Evolutionary conservation across 495 filamentous ascomycete genomes (phyloP).

Genomic region (Xylaria castorea): DNA sequence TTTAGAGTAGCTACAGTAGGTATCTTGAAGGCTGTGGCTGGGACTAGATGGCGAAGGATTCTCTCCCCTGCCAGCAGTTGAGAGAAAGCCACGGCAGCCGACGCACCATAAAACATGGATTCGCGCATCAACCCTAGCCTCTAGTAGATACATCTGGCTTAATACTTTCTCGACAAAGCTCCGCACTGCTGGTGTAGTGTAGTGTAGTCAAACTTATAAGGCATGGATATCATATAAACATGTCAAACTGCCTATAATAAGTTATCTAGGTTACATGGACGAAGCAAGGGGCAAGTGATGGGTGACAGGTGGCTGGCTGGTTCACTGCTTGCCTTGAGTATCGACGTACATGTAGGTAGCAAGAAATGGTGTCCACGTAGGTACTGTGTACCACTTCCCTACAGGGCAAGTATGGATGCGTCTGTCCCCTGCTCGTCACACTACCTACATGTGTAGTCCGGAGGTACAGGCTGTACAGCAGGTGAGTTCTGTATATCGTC

Average conservation of each 20-base stretch:
- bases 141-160: background rate
- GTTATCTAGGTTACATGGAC: background rate
- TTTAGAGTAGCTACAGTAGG: background rate
- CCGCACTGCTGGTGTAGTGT: background rate
- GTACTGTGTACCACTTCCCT: background rate
- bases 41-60: constrained; percentile 25
- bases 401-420: constrained; percentile 11
- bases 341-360: background rate
- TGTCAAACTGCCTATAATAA: background rate
- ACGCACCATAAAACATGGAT: constrained; percentile 27
- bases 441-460: constrained; percentile 5
- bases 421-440: constrained; percentile 19
- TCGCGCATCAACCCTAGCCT: constrained; percentile 26
- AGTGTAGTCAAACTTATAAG: background rate
- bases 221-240: background rate
- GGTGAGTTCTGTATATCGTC: constrained; percentile 1
- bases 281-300: constrained; percentile 14
- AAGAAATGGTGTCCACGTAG: background rate
- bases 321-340: background rate
- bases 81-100: constrained; percentile 20
- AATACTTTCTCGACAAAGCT: background rate
- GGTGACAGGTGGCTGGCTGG: constrained; percentile 9
- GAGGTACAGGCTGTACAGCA: constrained; percentile 8
- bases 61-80: constrained; percentile 22
- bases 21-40: constrained; percentile 15